Conservation (phyloP, 805 yeast genomes). For the Myxozyma kluyveri region DNA sequence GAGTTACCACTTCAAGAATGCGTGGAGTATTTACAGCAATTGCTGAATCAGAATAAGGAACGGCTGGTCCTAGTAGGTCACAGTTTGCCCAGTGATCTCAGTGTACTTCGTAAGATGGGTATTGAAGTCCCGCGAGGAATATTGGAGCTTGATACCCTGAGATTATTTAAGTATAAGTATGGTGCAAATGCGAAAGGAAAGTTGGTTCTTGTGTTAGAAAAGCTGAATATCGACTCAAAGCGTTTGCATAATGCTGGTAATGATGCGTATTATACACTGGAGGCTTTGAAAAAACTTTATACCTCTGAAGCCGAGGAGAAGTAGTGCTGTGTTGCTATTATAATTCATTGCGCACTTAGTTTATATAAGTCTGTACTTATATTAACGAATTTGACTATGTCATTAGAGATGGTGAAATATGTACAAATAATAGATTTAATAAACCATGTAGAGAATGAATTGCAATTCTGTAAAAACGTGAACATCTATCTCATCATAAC, state of each 20-base stretch:
- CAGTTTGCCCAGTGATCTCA: not conserved
- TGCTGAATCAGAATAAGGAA: too few relatives aligned
- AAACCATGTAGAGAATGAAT: too few relatives aligned
- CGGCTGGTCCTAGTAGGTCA: not conserved
- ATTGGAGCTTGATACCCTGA: not conserved
- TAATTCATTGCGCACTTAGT: too few relatives aligned
- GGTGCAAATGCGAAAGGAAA: not conserved
- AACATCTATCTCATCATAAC: too few relatives aligned
- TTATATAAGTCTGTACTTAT: too few relatives aligned
- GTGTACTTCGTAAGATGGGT: not conserved
- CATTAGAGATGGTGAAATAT: too few relatives aligned
- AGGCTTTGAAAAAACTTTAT: not conserved
- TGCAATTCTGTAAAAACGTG: too few relatives aligned
- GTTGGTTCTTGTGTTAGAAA: not conserved
- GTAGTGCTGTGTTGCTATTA: too few relatives aligned
- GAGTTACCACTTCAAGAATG: not conserved
- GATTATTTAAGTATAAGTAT: not conserved
- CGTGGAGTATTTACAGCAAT: too few relatives aligned
- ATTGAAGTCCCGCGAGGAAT: not conserved
- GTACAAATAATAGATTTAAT: too few relatives aligned
- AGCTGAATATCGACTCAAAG: not conserved
- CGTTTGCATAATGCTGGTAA: slow-evolving; percentile 3
- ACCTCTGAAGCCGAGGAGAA: too few relatives aligned
- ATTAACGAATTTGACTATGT: too few relatives aligned
- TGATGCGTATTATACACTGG: slow-evolving; percentile 2